These are phyloP conservation scores for Peronospora farinosa DNA, from an alignment of 352 stramenopile species.

Conservation along the genomic window DNA sequence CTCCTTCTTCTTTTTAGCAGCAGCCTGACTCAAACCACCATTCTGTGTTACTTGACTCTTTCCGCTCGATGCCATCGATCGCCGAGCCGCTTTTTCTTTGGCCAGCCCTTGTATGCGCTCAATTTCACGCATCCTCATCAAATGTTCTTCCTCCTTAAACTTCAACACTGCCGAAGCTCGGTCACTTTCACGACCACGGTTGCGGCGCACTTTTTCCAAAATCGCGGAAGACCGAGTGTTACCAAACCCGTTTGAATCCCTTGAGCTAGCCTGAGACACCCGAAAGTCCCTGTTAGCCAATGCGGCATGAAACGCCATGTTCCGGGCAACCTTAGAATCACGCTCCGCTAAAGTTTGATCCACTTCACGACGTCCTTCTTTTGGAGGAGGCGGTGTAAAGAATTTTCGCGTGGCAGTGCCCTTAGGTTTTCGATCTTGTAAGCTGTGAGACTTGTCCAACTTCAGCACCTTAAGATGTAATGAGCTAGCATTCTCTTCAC, in stretches of 20 bases:
- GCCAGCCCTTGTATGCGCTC: conserved; percentile 25
- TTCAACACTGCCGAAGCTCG: conserved; percentile 30
- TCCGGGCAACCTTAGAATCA: conserved; percentile 9
- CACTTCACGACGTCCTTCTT: conserved; percentile 12
- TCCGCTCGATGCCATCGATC: conserved; percentile 18
- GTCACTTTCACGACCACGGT: conserved; percentile 34
- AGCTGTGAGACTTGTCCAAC: conserved; percentile 16
- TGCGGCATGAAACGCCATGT: conserved; percentile 14
- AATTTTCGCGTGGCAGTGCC: conserved; percentile 22
- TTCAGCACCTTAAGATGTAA: conserved; percentile 23
- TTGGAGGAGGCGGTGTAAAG: conserved; percentile 20
- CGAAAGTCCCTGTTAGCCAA: conserved; percentile 13
- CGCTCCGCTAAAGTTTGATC: conserved; percentile 7
- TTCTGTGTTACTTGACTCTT: conserved; percentile 9
- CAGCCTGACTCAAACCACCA: conserved; percentile 6
- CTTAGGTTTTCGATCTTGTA: conserved; percentile 19
- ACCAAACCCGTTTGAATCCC: conserved; percentile 15
- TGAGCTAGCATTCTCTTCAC: conserved; percentile 17
- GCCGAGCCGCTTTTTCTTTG: conserved; percentile 21
- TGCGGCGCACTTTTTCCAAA: conserved; percentile 40
- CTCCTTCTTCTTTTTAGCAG: conserved; percentile 6
- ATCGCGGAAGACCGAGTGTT: conserved; percentile 38
- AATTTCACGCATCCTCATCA: conserved; percentile 41
- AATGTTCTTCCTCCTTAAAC: conserved; percentile 38
- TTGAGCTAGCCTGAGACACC: conserved; percentile 19